phyloP scores from a whole-genome alignment of 495 filamentous ascomycete species.

The Evansstolkia leycettana region DNA sequence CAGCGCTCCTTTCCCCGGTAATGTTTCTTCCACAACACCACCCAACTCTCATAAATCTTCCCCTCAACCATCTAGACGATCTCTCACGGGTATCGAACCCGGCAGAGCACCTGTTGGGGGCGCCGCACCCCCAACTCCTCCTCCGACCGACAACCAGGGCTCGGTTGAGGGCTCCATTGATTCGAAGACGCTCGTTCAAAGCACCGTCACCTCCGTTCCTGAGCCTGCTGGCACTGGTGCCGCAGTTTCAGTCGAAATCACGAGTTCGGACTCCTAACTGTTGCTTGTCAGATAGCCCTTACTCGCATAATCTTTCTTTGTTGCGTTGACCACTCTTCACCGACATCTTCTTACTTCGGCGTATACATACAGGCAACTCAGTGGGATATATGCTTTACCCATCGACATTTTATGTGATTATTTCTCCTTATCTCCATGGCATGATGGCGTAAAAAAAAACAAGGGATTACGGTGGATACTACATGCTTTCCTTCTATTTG shows the following conservation, averaged over 20 bases:
- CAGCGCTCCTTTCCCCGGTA: slow-evolving; percentile 12
- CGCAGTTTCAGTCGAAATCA: slow-evolving; percentile 19
- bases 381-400: slow-evolving; percentile 20
- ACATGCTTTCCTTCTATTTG: slow-evolving; percentile 10
- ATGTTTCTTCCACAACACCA: slow-evolving; percentile 27
- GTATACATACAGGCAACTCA: slow-evolving; percentile 31
- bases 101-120: slow-evolving; percentile 20
- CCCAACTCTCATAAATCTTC: slow-evolving; percentile 36
- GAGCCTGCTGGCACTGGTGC: slow-evolving; percentile 20
- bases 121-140: slow-evolving; percentile 31
- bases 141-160: slow-evolving; percentile 27
- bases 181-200: slow-evolving; percentile 21
- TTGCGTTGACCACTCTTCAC: slow-evolving; percentile 13
- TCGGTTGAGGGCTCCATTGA: slow-evolving; percentile 18
- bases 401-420: slow-evolving; percentile 8
- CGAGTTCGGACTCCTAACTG: slow-evolving; percentile 15
- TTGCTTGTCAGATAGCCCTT: slow-evolving; percentile 9
- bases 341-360: slow-evolving; percentile 25
- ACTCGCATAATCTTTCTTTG: slow-evolving; percentile 25
- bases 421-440: slow-evolving; percentile 17
- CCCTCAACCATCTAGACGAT: slow-evolving; percentile 27
- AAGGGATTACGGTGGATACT: neutral
- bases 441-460: slow-evolving; percentile 24
- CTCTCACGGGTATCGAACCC: slow-evolving; percentile 19
- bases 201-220: slow-evolving; percentile 22